phyloP scores from a whole-genome alignment of 2,329 filamentous ascomycete genomes.

The Bipolaris bicolor region DNA sequence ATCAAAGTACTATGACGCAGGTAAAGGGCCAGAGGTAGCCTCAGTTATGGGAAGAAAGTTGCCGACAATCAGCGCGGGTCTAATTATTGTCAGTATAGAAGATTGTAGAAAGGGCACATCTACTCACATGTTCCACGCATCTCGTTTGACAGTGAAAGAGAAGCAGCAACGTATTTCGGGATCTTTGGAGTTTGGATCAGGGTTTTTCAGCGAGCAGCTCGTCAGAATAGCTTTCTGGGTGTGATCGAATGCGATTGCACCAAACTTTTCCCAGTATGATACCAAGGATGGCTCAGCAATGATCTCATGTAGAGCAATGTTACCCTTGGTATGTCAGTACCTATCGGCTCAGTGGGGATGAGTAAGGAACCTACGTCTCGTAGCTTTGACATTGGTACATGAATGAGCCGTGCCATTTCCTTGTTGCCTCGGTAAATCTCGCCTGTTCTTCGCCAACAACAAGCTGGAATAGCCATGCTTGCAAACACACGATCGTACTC shows the following conservation, averaged over 20 bases:
- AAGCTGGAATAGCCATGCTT: slow-evolving; percentile 97
- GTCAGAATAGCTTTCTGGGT: slow-evolving; percentile 94
- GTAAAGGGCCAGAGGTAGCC: slow-evolving; percentile 30
- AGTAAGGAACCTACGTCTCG: slow-evolving; percentile 73
- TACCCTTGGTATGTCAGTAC: slow-evolving; percentile 67
- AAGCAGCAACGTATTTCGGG: slow-evolving; percentile 91
- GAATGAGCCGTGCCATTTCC: slow-evolving; percentile 96
- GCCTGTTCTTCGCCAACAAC: slow-evolving; percentile 94
- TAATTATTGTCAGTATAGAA: slow-evolving; percentile 40
- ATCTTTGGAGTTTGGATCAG: slow-evolving; percentile 63
- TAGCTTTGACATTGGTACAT: slow-evolving; percentile 87
- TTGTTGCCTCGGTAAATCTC: slow-evolving; percentile 98
- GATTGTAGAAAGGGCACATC: slow-evolving; percentile 5
- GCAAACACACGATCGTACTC: slow-evolving; percentile 98
- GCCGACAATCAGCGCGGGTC: slow-evolving; percentile 91
- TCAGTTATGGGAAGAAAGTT: slow-evolving; percentile 90
- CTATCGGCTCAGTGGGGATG: not conserved
- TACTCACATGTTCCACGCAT: slow-evolving; percentile 93
- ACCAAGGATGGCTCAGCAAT: slow-evolving; percentile 93
- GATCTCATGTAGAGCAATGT: slow-evolving; percentile 93
- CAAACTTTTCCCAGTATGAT: slow-evolving; percentile 99
- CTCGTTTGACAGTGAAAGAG: slow-evolving; percentile 93
- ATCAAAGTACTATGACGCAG: slow-evolving; percentile 12
- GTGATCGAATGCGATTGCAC: slow-evolving; percentile 93
- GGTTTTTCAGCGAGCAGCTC: slow-evolving; percentile 87